phyloP scores from a whole-genome alignment of 306 rosid genomes.

The Sphenostylis stenocarpa region DNA sequence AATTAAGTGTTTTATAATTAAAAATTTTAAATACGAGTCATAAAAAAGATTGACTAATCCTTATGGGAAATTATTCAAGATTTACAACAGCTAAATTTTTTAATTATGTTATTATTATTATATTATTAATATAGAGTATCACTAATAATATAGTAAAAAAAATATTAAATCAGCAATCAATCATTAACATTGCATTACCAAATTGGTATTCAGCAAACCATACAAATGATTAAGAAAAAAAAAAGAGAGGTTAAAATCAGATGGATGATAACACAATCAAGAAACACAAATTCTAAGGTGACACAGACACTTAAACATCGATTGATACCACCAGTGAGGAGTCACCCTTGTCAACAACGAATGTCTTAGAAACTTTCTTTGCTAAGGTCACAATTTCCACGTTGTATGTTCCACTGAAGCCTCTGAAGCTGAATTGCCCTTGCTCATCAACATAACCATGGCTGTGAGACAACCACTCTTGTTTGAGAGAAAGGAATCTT shows the following conservation, averaged over 20 bases:
- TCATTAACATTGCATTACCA: conserved; percentile 9
- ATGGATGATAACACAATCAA: conserved; percentile 4
- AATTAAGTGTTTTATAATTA: no score
- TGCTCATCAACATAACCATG: conserved; percentile 59
- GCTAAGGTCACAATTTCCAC: conserved; percentile 53
- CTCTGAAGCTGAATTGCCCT: conserved; percentile 69
- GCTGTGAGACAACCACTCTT: conserved; percentile 76
- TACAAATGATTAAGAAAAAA: background rate
- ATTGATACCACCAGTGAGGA: conserved; percentile 56
- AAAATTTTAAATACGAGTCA: no score
- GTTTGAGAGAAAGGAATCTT: conserved; percentile 60
- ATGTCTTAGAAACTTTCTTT: conserved; percentile 58
- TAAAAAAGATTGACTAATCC: no score
- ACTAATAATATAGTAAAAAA: no score
- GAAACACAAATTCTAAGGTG: background rate
- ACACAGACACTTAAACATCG: conserved; percentile 38
- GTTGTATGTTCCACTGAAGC: conserved; percentile 70
- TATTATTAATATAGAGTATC: no score
- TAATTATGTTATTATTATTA: no score
- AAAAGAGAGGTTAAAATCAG: conserved; percentile 4
- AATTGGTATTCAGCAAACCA: background rate
- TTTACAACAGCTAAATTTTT: no score
- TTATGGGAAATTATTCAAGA: no score
- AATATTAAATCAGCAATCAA: background rate
- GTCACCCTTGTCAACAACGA: conserved; percentile 78